Percentiles rank a stretch among this genome's conserved stretches.
These are phyloP conservation scores for Zizania palustris DNA, from an alignment of 202 grass and related monocot species.

Conservation along the genomic window DNA sequence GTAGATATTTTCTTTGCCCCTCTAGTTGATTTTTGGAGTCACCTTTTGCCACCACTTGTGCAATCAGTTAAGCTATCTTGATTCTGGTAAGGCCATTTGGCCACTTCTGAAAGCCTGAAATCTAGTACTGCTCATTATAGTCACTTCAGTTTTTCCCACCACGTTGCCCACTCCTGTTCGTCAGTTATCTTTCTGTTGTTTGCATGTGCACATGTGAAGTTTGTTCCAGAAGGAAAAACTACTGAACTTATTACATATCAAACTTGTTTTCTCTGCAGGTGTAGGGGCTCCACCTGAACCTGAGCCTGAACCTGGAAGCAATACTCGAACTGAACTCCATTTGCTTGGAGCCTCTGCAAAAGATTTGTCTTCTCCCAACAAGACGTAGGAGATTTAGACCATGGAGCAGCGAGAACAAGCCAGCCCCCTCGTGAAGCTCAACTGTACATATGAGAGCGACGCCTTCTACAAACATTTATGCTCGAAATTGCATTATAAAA, in stretches of 20 bases:
- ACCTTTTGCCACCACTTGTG: neutral
- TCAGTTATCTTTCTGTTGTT: neutral
- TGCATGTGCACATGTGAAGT: neutral
- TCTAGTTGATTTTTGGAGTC: neutral
- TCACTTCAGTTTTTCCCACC: neutral
- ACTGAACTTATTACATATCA: neutral
- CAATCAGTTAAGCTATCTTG: neutral
- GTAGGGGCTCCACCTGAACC: conserved; percentile 27
- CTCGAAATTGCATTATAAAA: conserved; percentile 11
- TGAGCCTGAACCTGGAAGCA: conserved; percentile 26
- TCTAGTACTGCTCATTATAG: neutral
- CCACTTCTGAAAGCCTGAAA: neutral
- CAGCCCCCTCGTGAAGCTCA: conserved; percentile 38
- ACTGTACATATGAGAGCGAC: conserved; percentile 50
- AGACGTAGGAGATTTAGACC: conserved; percentile 27
- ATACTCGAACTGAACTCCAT: conserved; percentile 21
- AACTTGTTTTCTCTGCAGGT: conserved; percentile 35
- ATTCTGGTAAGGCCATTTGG: neutral
- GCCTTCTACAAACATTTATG: conserved; percentile 22
- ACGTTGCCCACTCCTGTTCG: neutral
- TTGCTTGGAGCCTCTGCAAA: neutral
- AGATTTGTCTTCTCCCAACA: conserved; percentile 10
- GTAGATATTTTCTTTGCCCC: neutral
- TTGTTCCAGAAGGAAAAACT: neutral
- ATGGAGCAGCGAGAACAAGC: conserved; percentile 9